Conservation (phyloP, 1,284 basidiomycete species). For the Phylloboletellus chloephorus region DNA sequence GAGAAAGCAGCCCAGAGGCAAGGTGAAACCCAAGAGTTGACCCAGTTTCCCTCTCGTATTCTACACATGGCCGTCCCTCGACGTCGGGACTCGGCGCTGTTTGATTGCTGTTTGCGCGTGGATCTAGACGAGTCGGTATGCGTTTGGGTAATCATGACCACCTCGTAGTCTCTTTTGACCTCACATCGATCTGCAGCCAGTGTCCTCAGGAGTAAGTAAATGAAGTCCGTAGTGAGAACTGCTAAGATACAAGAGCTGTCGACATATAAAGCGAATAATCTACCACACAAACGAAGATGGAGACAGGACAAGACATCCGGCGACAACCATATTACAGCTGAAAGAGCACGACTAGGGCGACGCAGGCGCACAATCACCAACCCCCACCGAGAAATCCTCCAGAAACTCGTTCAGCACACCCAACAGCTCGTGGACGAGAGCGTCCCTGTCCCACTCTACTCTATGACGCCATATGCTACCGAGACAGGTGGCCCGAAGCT, state of each 20-base stretch:
- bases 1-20: conserved; percentile 20
- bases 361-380: background rate
- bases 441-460: conserved; percentile 76
- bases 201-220: background rate
- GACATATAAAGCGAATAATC: conserved; percentile 30
- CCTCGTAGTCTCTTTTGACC: too few relatives aligned
- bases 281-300: conserved; percentile 11
- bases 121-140: too few relatives aligned
- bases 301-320: too few relatives aligned
- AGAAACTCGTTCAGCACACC: conserved; percentile 55
- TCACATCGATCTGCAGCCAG: too few relatives aligned
- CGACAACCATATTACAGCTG: background rate
- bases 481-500: conserved; percentile 81
- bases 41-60: background rate
- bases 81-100: too few relatives aligned
- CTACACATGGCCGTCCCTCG: too few relatives aligned
- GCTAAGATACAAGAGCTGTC: conserved; percentile 18
- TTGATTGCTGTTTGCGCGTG: too few relatives aligned
- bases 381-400: conserved; percentile 41
- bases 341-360: conserved; percentile 4
- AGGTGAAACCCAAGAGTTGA: conserved; percentile 20
- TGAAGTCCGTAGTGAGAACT: conserved; percentile 2
- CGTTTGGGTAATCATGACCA: too few relatives aligned
- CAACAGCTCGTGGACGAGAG: conserved; percentile 56
- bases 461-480: conserved; percentile 78